Evolutionary conservation across 2,329 filamentous ascomycete genomes (phyloP), one percentile per base, ranked within the genome.

Genomic region (Claviceps fusiformis): DNA sequence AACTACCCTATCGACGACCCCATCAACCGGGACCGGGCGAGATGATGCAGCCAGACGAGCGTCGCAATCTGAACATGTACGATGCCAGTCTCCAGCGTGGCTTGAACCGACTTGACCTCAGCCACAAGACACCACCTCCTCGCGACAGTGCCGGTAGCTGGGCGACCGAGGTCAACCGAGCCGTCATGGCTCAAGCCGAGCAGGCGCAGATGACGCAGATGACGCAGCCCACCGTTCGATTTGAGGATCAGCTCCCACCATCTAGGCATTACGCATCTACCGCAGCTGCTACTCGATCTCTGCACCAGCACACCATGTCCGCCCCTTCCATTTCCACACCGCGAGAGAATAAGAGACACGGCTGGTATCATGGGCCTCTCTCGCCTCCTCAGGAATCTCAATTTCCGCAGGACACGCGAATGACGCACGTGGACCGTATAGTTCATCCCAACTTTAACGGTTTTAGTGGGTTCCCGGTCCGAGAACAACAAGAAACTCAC

Each of bases 41-140:
- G 29, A 60, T 62, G 6, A 62, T 67, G 10, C 64, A 64, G 11
- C 57, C 66, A 5, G 75, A 80, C 8, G 75, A 79, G 9, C 71
- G 75, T 39, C 73, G 78, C 35, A 75, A 74, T 57, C 67, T 75
- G n/a, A 71, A 73, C 31, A 78, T 79, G 54, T 86, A 83, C 75
- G 86, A 89, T 54, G 79, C 78, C 61, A 78, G 78, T 19, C 70
- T 89, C 29, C 81, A 88, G 60, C 79, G 81, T 50, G 82, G 82
- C 27, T 71, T 89, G 19, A 86, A 78, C 17, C 76, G 81, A 19
- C 74, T 89, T 0, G 85, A 88, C 55, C 82, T 89, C 59, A 74
- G 78, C 63, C 57, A 75, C 60, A 74, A 71, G 35, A 72, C 19
- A 19, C 19, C 73, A 0, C 72, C 79, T 1, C 75, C 76, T 1